Percentiles rank a stretch among this genome's conserved stretches.
Evolutionary conservation across 495 filamentous ascomycete genomes (phyloP).

Genomic region (Xylaria acuta): DNA sequence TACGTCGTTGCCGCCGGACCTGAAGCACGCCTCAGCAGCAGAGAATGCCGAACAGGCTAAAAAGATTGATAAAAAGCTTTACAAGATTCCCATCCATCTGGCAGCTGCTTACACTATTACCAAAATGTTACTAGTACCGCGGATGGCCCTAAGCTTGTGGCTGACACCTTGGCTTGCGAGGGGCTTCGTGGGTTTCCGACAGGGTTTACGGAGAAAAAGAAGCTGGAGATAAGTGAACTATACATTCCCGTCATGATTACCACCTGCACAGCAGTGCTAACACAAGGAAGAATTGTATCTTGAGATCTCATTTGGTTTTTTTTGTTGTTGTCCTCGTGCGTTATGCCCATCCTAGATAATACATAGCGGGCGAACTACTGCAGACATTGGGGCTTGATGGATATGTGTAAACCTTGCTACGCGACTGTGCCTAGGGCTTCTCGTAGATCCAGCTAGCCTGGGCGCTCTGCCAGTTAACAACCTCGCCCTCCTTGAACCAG

Average conservation of each 20-base stretch:
- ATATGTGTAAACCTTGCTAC: conserved; percentile 15
- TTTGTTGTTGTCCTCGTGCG: not conserved
- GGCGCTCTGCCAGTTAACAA: conserved; percentile 78
- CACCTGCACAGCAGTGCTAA: not conserved
- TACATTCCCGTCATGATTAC: not conserved
- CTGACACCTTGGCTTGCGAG: conserved; percentile 94
- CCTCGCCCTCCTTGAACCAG: conserved; percentile 90
- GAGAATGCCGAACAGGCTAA: not conserved
- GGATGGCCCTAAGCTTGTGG: conserved; percentile 81
- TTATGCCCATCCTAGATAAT: not conserved
- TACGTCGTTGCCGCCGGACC: not conserved
- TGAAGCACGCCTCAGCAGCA: not conserved
- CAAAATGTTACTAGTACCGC: conserved; percentile 78
- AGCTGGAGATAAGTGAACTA: conserved; percentile 1
- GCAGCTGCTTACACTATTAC: conserved; percentile 89
- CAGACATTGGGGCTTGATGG: not conserved
- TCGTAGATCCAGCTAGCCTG: conserved; percentile 95
- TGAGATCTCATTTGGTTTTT: conserved; percentile 1
- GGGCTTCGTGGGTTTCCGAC: conserved; percentile 58
- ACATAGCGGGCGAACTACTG: not conserved
- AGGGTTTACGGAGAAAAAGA: conserved; percentile 32
- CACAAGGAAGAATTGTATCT: not conserved
- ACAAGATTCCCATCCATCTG: conserved; percentile 68
- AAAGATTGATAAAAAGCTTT: conserved; percentile 44
- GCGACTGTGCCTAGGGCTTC: conserved; percentile 54